Percentiles rank a stretch among this genome's conserved stretches.
Evolutionary conservation across 2,329 filamentous ascomycete species (phyloP).

Genomic region (Aspergillus tanneri): DNA sequence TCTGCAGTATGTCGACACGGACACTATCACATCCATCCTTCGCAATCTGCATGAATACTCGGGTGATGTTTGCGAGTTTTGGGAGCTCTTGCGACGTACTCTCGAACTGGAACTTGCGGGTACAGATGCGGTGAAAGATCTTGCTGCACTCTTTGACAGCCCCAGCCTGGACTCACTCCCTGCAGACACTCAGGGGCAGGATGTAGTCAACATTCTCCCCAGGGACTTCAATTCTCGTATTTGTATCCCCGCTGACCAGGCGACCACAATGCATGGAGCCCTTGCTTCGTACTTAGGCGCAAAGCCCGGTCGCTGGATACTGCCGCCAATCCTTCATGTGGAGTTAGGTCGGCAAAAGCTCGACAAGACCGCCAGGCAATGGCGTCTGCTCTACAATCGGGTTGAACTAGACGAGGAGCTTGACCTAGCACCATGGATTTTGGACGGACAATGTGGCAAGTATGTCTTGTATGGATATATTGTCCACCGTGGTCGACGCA

Average conservation of each 20-base stretch:
- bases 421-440: conserved; percentile 41
- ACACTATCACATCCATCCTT: conserved; percentile 42
- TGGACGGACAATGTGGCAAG: conserved; percentile 36
- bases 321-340: conserved; percentile 54
- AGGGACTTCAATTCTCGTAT: conserved; percentile 41
- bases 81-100: conserved; percentile 54
- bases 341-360: conserved; percentile 60
- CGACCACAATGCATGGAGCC: conserved; percentile 39
- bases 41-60: conserved; percentile 46
- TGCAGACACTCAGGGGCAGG: conserved; percentile 22
- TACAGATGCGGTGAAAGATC: conserved; percentile 41
- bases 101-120: conserved; percentile 54
- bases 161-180: conserved; percentile 21
- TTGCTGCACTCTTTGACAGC: conserved; percentile 52
- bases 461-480: conserved; percentile 62
- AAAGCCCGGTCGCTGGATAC: conserved; percentile 41
- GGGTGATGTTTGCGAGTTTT: conserved; percentile 55
- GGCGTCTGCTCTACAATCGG: conserved; percentile 57
- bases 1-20: conserved; percentile 42
- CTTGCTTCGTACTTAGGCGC: conserved; percentile 32
- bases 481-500: conserved; percentile 59
- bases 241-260: conserved; percentile 39
- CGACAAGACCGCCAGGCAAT: conserved; percentile 54
- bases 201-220: conserved; percentile 35
- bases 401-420: conserved; percentile 58